These are phyloP conservation scores for Mortierella hygrophila DNA, from an alignment of 192 early-diverging fungal genomes.

Conservation along the genomic window DNA sequence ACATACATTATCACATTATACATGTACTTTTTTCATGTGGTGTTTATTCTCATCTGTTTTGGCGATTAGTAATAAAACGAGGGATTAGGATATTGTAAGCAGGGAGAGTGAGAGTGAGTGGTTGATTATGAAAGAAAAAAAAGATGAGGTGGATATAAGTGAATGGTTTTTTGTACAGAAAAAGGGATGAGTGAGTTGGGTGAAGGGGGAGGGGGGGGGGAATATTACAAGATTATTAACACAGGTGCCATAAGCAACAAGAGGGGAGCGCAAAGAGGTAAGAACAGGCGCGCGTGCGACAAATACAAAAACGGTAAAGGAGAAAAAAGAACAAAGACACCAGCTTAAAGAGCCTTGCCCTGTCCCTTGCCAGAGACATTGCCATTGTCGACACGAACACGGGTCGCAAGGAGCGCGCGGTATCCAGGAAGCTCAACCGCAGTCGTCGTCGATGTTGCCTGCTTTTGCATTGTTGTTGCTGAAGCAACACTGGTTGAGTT, in stretches of 20 bases:
- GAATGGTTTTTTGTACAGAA: constrained; percentile 23
- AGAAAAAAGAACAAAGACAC: neutral
- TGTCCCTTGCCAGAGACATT: constrained; percentile 55
- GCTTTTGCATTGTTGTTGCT: neutral
- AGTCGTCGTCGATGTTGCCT: neutral
- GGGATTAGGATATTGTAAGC: neutral
- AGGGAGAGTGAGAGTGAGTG: no score
- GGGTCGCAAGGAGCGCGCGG: constrained; percentile 35
- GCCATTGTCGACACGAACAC: constrained; percentile 49
- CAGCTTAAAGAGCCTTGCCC: constrained; percentile 47
- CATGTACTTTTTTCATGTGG: neutral
- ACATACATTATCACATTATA: neutral
- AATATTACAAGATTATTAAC: constrained; percentile 26
- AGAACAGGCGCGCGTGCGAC: neutral
- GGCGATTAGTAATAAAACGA: neutral
- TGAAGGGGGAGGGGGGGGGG: neutral
- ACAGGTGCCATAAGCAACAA: neutral
- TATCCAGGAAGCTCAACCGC: constrained; percentile 37
- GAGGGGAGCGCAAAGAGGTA: neutral
- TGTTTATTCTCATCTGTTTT: neutral
- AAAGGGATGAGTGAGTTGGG: neutral
- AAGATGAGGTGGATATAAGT: neutral
- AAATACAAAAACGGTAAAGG: neutral
- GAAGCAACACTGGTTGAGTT: neutral
- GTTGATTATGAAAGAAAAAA: neutral